These are phyloP conservation scores for Pseudogymnoascus sp. DNA, from an alignment of 2,329 filamentous ascomycete species.

Conservation along the genomic window DNA sequence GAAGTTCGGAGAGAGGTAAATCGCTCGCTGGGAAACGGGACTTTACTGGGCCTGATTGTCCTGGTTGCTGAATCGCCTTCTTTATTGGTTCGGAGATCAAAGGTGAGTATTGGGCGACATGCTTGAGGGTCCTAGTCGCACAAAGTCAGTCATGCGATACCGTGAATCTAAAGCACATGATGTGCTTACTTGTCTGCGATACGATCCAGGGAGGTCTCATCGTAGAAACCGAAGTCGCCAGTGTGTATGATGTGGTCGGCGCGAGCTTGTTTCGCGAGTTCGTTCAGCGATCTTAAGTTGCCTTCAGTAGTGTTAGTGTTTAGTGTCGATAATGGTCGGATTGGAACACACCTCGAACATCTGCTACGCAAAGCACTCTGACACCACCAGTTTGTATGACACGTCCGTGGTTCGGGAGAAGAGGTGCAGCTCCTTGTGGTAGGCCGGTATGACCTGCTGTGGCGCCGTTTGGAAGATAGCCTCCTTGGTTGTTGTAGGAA, in stretches of 20 bases:
- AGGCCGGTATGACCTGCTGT: slow-evolving; percentile 36
- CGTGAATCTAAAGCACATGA: background rate
- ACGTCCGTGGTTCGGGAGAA: slow-evolving; percentile 59
- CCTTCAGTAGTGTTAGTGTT: slow-evolving; percentile 44
- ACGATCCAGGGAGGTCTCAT: slow-evolving; percentile 87
- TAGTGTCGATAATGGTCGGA: background rate
- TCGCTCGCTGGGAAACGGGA: slow-evolving; percentile 72
- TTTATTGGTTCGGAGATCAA: slow-evolving; percentile 73
- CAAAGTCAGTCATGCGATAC: slow-evolving; percentile 15
- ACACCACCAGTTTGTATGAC: slow-evolving; percentile 57
- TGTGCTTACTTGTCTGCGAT: slow-evolving; percentile 87
- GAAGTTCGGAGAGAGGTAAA: slow-evolving; percentile 84
- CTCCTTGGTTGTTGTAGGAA: slow-evolving; percentile 24
- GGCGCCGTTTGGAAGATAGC: slow-evolving; percentile 56
- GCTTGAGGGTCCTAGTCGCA: slow-evolving; percentile 72
- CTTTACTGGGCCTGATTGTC: slow-evolving; percentile 70
- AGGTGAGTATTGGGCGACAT: slow-evolving; percentile 97
- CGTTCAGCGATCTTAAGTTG: slow-evolving; percentile 90
- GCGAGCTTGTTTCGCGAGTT: slow-evolving; percentile 86
- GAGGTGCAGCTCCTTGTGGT: slow-evolving; percentile 52
- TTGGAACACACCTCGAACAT: slow-evolving; percentile 54
- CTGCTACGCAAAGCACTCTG: slow-evolving; percentile 61
- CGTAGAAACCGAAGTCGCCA: slow-evolving; percentile 98
- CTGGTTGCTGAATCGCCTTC: slow-evolving; percentile 56
- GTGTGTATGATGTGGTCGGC: slow-evolving; percentile 98